Base-by-base conservation (phyloP, 177 flowering plant species). In the Telopea speciosissima region DNA sequence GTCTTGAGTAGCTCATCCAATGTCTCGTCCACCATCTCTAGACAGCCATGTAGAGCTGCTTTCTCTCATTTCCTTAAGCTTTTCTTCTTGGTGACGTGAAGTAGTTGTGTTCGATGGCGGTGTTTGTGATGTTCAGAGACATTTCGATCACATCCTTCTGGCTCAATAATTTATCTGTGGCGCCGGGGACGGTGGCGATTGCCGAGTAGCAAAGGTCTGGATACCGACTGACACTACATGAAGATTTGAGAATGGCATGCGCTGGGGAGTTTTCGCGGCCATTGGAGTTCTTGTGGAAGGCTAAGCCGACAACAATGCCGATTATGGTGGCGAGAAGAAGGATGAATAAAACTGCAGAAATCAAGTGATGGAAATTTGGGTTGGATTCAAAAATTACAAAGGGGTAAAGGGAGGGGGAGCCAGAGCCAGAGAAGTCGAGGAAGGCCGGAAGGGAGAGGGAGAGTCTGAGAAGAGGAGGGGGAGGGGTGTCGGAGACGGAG, bases 31-130 rank as follows among this genome's bases (percentile, higher is more conserved):
- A 88, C 74, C 42, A 83, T 83, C 77, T 87, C 92, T 33, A 90
- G 66, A 70, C 99, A 95, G 67, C 92, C 99, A n/a, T 84, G 86
- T 67, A 92, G 83, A 16, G 97, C 97, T 0, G 66, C 40, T 63
- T 81, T 86, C 74, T 89, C 92, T 0, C 97, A 74, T 13, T 33
- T 49, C 0, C 88, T 85, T 6, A 92, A 69, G 11, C 61, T 42
- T 26, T 31, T 31, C 5, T 31, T 31, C 33, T 79, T 76, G 0
- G 22, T 56, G 1, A 19, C 58, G 69, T 68, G 77, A 75, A 78
- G 80, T 70, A 87, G 68, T 86, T 87, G 49, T 75, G 80, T 40
- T 82, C 70, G 2, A 85, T 89, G 1, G 86, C 81, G 0, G 44
- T 63, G 11, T 36, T 42, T 0, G 98, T 89, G 45, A 83, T 24